Conservation (phyloP, 1,139 yeast genomes). For the Meyerozyma smithsonii region DNA sequence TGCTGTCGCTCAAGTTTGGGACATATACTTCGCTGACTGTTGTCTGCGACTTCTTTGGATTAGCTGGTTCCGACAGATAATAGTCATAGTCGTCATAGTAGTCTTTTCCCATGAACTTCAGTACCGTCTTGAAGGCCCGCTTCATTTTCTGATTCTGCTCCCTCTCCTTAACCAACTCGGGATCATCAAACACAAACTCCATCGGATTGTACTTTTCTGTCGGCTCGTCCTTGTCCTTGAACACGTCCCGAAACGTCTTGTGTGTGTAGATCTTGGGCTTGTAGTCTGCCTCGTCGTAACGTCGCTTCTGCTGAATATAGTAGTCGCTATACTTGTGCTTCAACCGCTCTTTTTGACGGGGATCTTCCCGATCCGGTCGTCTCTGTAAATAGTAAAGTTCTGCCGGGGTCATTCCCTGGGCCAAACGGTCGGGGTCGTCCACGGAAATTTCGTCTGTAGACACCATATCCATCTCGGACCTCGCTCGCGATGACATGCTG, state of each 20-base stretch:
- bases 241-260: conserved; percentile 38
- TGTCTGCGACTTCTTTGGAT: conserved; percentile 13
- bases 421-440: conserved; percentile 1
- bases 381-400: neutral
- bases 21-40: conserved; percentile 1
- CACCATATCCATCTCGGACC: neutral
- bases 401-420: conserved; percentile 2
- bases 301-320: conserved; percentile 34
- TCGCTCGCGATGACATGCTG: neutral
- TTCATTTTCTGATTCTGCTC: conserved; percentile 20
- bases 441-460: neutral
- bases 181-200: conserved; percentile 36
- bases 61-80: conserved; percentile 12
- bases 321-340: conserved; percentile 21
- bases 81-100: conserved; percentile 36
- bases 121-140: conserved; percentile 26
- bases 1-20: conserved; percentile 2
- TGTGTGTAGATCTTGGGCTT: conserved; percentile 40
- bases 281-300: conserved; percentile 29
- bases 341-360: neutral
- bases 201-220: conserved; percentile 36
- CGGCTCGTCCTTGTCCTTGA: conserved; percentile 27
- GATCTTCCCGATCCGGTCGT: conserved; percentile 1
- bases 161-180: conserved; percentile 14
- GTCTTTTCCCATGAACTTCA: conserved; percentile 27